Conservation (phyloP, 352 stramenopile genomes). For the Phytophthora chlamydospora region DNA sequence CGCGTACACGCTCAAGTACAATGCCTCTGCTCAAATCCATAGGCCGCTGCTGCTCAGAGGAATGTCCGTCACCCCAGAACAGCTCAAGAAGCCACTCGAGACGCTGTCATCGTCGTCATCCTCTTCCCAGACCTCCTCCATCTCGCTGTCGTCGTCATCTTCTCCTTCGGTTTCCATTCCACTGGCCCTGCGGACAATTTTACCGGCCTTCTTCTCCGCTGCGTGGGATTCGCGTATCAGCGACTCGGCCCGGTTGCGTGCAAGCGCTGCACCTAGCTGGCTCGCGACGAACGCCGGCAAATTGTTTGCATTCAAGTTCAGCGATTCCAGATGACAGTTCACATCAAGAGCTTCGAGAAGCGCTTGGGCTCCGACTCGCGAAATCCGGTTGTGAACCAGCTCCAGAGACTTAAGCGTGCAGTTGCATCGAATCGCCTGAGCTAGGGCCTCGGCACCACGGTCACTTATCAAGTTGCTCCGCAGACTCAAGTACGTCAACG, state of each 20-base stretch:
- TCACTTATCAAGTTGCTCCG: conserved; percentile 73
- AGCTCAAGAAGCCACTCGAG: conserved; percentile 68
- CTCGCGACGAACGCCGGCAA: conserved; percentile 48
- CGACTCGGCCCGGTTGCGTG: conserved; percentile 58
- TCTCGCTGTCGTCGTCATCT: conserved; percentile 24
- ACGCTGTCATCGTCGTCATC: conserved; percentile 42
- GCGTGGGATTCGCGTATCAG: conserved; percentile 47
- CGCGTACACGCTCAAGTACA: too few relatives aligned
- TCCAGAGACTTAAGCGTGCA: conserved; percentile 64
- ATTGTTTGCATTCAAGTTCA: conserved; percentile 65
- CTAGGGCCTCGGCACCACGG: conserved; percentile 49
- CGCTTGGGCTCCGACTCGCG: conserved; percentile 44
- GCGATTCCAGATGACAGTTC: conserved; percentile 65
- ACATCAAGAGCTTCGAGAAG: conserved; percentile 69
- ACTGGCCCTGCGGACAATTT: conserved; percentile 40
- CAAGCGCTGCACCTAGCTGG: conserved; percentile 55
- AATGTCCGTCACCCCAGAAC: conserved; percentile 44
- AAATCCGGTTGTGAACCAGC: conserved; percentile 68
- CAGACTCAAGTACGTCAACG: conserved; percentile 59
- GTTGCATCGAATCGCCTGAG: conserved; percentile 70
- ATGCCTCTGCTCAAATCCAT: conserved; percentile 35
- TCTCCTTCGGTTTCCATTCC: conserved; percentile 24
- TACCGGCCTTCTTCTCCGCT: conserved; percentile 51
- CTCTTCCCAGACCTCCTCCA: conserved; percentile 23
- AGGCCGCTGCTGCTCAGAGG: conserved; percentile 49